A percentile compares a stretch with the other conserved stretches of the same genome.
Conservation (phyloP, 2,329 filamentous ascomycete species). For the Elsinoe australis region DNA sequence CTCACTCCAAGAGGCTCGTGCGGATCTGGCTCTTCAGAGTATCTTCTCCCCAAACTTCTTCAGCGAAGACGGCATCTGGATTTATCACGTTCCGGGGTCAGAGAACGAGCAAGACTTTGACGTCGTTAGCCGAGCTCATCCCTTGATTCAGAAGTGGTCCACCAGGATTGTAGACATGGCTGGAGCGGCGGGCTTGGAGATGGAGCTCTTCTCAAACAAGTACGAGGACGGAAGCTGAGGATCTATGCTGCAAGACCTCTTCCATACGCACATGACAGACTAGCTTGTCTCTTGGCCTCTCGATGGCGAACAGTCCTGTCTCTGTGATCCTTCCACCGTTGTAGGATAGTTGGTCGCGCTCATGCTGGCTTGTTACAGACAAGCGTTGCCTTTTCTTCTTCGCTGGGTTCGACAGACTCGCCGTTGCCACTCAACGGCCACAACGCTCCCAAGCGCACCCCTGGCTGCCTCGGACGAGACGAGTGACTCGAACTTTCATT, state of each 20-base stretch:
- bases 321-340: too few species aligned
- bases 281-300: too few species aligned
- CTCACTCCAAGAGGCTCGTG: not conserved
- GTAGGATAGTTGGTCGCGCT: too few species aligned
- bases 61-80: conserved; percentile 16
- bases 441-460: too few species aligned
- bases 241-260: too few species aligned
- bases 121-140: not conserved
- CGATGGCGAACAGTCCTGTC: too few species aligned
- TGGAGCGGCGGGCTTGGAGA: not conserved
- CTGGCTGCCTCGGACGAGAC: too few species aligned
- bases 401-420: not conserved
- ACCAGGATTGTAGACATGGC: not conserved
- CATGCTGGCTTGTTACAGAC: not conserved
- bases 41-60: conserved; percentile 13
- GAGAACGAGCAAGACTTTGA: conserved; percentile 13
- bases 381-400: not conserved
- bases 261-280: too few species aligned
- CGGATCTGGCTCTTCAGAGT: not conserved
- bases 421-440: conserved; percentile 6
- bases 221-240: conserved; percentile 5
- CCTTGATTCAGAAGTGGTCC: conserved; percentile 9
- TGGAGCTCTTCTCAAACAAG: conserved; percentile 3
- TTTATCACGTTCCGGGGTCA: not conserved
- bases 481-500: too few species aligned